These are phyloP conservation scores for Stenogyne calaminthoides DNA, from an alignment of 305 asterid species.

Conservation along the genomic window DNA sequence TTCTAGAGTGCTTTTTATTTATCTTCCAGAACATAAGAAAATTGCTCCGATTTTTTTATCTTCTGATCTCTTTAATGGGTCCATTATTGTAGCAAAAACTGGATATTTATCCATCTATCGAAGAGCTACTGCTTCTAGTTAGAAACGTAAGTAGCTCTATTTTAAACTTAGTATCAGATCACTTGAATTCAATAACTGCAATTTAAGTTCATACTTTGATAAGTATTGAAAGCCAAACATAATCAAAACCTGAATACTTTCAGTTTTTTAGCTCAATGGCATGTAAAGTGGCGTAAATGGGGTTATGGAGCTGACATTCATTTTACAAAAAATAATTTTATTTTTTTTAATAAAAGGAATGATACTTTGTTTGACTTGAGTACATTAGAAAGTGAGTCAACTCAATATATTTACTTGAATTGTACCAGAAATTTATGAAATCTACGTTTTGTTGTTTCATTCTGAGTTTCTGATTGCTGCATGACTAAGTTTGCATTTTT, in stretches of 20 bases:
- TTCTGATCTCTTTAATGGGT: not conserved
- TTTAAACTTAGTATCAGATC: not conserved
- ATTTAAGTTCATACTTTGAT: not conserved
- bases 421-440: too few relatives aligned
- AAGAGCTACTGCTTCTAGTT: not conserved
- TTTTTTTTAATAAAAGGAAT: too few relatives aligned
- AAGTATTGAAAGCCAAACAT: not conserved
- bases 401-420: too few relatives aligned
- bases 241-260: not conserved
- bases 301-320: not conserved
- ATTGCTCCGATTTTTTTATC: not conserved
- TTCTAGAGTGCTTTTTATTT: not conserved
- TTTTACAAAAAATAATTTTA: not conserved
- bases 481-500: too few relatives aligned
- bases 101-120: not conserved
- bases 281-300: not conserved
- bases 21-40: not conserved
- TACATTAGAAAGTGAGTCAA: too few relatives aligned
- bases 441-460: too few relatives aligned
- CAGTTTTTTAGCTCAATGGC: not conserved
- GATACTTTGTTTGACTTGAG: too few relatives aligned
- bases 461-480: too few relatives aligned
- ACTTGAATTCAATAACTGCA: not conserved
- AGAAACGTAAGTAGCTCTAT: not conserved
- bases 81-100: not conserved